phyloP scores from a whole-genome alignment of 1,139 yeast species.

The Zygoascus sp. region DNA sequence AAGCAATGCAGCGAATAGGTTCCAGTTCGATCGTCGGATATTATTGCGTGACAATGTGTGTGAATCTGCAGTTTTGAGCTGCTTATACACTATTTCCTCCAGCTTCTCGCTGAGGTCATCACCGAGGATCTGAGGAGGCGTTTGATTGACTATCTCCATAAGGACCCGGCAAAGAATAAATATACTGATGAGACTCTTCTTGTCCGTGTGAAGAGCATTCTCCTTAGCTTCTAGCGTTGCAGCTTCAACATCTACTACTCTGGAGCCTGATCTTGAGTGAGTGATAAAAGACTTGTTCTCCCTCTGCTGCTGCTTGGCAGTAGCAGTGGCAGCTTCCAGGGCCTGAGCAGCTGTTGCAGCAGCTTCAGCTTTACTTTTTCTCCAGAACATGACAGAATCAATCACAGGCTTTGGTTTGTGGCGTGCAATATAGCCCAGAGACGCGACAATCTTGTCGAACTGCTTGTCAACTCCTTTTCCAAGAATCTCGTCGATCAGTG shows the following conservation, averaged over 20 bases:
- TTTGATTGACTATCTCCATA: constrained; percentile 87
- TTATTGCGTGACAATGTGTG: constrained; percentile 56
- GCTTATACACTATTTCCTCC: constrained; percentile 91
- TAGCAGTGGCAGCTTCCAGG: constrained; percentile 12
- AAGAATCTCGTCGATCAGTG: constrained; percentile 74
- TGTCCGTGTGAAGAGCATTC: constrained; percentile 44
- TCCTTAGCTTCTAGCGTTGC: constrained; percentile 10
- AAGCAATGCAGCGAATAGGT: constrained; percentile 77
- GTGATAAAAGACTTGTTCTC: constrained; percentile 1
- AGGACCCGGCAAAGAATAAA: constrained; percentile 89
- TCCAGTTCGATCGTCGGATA: constrained; percentile 90
- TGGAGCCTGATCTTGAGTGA: constrained; percentile 17
- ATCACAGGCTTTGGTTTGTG: constrained; percentile 92
- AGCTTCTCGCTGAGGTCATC: constrained; percentile 78
- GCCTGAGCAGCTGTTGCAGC: constrained; percentile 58
- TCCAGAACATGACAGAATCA: constrained; percentile 98
- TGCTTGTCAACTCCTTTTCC: constrained; percentile 83
- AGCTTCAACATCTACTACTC: constrained; percentile 10
- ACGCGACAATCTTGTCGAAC: constrained; percentile 78
- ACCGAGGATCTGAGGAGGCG: constrained; percentile 66
- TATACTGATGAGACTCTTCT: constrained; percentile 81
- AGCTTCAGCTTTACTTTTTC: constrained; percentile 84
- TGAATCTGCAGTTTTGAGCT: constrained; percentile 84
- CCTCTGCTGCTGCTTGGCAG: constrained; percentile 14
- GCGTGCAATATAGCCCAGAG: constrained; percentile 86